Percentiles rank a stretch among this genome's conserved stretches.
Conservation (phyloP, 768 basidiomycete species). For the Floccularia luteovirens region DNA sequence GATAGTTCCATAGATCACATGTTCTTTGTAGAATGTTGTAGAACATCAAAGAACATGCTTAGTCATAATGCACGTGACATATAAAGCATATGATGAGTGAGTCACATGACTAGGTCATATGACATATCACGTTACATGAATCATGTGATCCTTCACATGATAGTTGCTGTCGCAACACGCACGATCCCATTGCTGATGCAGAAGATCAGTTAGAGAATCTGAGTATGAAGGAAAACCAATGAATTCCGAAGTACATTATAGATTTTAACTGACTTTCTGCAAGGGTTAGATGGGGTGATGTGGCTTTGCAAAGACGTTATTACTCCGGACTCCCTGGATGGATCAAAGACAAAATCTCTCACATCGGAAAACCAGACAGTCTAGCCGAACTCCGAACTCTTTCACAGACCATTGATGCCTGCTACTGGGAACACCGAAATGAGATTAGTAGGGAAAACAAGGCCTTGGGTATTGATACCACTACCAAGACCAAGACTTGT, state of each 20-base stretch:
- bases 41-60: too few relatives aligned
- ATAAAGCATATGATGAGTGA: too few relatives aligned
- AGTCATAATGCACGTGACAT: too few relatives aligned
- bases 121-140: too few relatives aligned
- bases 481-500: too few relatives aligned
- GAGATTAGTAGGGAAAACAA: neutral
- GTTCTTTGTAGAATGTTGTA: too few relatives aligned
- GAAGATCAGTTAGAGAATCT: neutral
- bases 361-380: too few relatives aligned
- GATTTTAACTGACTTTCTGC: neutral
- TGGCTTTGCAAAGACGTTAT: neutral
- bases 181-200: neutral
- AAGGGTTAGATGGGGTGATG: neutral
- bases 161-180: too few relatives aligned
- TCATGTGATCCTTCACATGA: too few relatives aligned
- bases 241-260: neutral
- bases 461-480: too few relatives aligned
- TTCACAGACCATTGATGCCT: neutral
- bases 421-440: neutral
- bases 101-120: too few relatives aligned
- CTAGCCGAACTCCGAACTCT: neutral
- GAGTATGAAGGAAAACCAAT: neutral
- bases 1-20: too few relatives aligned
- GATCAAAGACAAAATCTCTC: neutral
- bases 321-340: neutral